Percentiles rank a stretch among this genome's conserved stretches.
Conservation (phyloP, 2,329 filamentous ascomycete genomes). For the Aspergillus sp. region DNA sequence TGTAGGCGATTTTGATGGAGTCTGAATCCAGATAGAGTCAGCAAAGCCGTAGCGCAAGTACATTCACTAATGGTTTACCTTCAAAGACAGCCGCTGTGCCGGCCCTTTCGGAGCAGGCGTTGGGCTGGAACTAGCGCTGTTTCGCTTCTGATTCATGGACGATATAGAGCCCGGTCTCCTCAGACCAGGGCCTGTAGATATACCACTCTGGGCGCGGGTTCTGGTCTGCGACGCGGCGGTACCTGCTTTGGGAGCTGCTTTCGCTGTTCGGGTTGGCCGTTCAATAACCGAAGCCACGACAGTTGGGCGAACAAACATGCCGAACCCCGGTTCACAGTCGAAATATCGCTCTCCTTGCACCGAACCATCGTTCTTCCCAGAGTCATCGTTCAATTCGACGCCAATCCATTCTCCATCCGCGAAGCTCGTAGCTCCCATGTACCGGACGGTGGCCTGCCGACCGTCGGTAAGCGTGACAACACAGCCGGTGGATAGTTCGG, state of each 20-base stretch:
- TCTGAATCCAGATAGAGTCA: constrained; percentile 47
- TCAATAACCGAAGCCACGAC: constrained; percentile 59
- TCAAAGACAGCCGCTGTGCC: constrained; percentile 35
- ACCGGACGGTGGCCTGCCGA: constrained; percentile 74
- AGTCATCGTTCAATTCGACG: constrained; percentile 77
- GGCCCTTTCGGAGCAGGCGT: constrained; percentile 63
- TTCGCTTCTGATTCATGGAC: constrained; percentile 58
- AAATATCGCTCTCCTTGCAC: constrained; percentile 89
- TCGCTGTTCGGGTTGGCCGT: constrained; percentile 38
- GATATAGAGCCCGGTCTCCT: constrained; percentile 52
- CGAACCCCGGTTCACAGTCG: constrained; percentile 66
- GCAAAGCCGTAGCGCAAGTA: neutral
- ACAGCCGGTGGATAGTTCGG: constrained; percentile 59
- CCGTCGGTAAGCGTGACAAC: constrained; percentile 77
- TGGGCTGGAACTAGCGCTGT: constrained; percentile 72
- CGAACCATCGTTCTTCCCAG: constrained; percentile 91
- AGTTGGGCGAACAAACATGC: constrained; percentile 83
- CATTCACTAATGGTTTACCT: constrained; percentile 28
- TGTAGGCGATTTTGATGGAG: constrained; percentile 75
- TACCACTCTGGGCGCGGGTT: constrained; percentile 43
- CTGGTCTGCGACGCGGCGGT: constrained; percentile 21
- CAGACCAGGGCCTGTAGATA: constrained; percentile 34
- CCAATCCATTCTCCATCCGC: constrained; percentile 84
- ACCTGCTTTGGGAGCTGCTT: constrained; percentile 35
- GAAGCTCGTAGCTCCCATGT: constrained; percentile 76